Conservation (phyloP, 2,329 filamentous ascomycete genomes). For the Chaetomiaceae sp. region DNA sequence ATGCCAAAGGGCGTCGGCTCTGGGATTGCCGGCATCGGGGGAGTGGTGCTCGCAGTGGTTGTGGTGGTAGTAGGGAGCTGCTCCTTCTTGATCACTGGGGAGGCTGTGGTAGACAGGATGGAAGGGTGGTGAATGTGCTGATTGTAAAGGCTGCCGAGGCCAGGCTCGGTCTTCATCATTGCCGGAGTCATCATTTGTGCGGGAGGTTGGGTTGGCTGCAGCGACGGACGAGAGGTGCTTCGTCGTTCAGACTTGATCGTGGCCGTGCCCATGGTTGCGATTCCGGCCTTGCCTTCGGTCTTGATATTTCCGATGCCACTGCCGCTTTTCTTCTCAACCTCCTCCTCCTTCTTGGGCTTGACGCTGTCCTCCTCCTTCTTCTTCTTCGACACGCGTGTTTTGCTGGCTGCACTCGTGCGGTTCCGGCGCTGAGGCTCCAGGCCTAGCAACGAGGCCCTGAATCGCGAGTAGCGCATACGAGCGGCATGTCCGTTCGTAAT, state of each 20-base stretch:
- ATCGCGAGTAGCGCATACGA: slow-evolving; percentile 54
- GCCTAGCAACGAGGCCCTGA: slow-evolving; percentile 41
- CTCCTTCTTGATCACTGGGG: slow-evolving; percentile 13
- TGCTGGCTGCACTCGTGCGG: slow-evolving; percentile 36
- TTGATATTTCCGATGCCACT: slow-evolving; percentile 12
- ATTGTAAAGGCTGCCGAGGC: not conserved
- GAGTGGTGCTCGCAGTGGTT: not conserved
- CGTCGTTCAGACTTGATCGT: slow-evolving; percentile 13
- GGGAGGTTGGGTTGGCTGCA: slow-evolving; percentile 3
- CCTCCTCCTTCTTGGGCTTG: slow-evolving; percentile 25
- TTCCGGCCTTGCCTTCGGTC: not conserved
- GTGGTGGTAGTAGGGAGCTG: not conserved
- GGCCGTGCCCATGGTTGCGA: not conserved
- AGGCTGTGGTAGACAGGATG: not conserved
- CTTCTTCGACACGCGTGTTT: slow-evolving; percentile 41
- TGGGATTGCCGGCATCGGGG: slow-evolving; percentile 6
- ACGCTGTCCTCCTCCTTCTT: slow-evolving; percentile 34
- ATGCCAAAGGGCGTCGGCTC: slow-evolving; percentile 6
- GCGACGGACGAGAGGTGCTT: not conserved
- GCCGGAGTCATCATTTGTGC: slow-evolving; percentile 5
- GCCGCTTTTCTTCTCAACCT: not conserved
- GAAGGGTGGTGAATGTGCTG: slow-evolving; percentile 1
- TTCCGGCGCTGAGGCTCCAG: slow-evolving; percentile 43
- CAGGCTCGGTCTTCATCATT: slow-evolving; percentile 11
- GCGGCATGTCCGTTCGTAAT: slow-evolving; percentile 57